Evolutionary conservation across 805 yeast species (phyloP).

Genomic region (Saccharomycopsis sp.): DNA sequence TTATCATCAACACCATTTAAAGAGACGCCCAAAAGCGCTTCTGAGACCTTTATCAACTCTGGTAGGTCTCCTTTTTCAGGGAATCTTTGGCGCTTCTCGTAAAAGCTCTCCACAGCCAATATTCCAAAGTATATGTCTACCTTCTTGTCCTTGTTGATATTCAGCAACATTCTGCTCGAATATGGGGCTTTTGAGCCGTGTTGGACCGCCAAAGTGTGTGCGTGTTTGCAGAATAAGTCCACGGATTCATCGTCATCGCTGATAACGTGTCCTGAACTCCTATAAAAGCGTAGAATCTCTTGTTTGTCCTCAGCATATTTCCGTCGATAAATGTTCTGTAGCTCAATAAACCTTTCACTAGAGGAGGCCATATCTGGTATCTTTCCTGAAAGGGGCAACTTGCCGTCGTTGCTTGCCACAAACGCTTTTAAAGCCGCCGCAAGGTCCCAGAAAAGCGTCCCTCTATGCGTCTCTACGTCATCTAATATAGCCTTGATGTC

Average conservation of each 20-base stretch:
- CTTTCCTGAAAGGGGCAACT: conserved; percentile 65
- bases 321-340: conserved; percentile 51
- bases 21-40: not conserved
- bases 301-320: conserved; percentile 48
- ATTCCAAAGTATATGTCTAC: conserved; percentile 4
- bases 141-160: not conserved
- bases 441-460: conserved; percentile 48
- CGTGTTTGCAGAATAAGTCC: conserved; percentile 54
- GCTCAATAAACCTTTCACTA: conserved; percentile 49
- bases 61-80: conserved; percentile 11
- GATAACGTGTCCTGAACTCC: conserved; percentile 22
- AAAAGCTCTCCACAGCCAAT: conserved; percentile 23
- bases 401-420: conserved; percentile 32
- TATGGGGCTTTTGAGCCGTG: conserved; percentile 26
- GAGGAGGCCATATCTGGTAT: conserved; percentile 88
- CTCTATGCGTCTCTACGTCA: conserved; percentile 18
- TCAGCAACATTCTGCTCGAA: not conserved
- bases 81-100: conserved; percentile 4
- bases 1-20: not conserved
- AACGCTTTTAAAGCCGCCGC: conserved; percentile 48
- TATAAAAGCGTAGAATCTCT: conserved; percentile 33
- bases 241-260: conserved; percentile 28
- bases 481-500: conserved; percentile 26
- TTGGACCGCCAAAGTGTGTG: conserved; percentile 44
- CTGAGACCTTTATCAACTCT: no score